Conservation (phyloP, 179 eudicot genomes). For the Heliamphora pulchella region DNA sequence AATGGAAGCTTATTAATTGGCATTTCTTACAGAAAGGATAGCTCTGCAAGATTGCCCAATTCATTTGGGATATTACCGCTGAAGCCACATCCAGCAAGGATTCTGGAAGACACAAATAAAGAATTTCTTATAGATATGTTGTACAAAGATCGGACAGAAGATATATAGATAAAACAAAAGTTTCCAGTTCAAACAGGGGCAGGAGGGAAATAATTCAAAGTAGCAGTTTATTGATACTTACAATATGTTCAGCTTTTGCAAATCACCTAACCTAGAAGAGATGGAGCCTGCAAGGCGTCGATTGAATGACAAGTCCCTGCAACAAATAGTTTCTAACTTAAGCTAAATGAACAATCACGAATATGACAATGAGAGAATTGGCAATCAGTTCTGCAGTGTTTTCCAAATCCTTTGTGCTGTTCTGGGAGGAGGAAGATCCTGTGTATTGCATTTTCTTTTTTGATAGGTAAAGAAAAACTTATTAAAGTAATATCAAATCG, state of each 20-base stretch:
- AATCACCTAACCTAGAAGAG: conserved; percentile 63
- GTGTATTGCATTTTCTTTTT: too few relatives aligned
- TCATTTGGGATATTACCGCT: conserved; percentile 71
- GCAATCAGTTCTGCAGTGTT: neutral
- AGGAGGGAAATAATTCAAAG: neutral
- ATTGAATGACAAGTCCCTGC: conserved; percentile 90
- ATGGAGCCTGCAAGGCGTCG: conserved; percentile 65
- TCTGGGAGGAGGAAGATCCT: neutral
- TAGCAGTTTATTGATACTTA: conserved; percentile 31
- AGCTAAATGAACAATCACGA: neutral
- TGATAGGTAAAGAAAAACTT: too few relatives aligned
- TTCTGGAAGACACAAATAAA: conserved; percentile 36
- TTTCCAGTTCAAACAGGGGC: neutral
- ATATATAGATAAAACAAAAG: neutral
- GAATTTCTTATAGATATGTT: neutral
- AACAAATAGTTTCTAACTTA: conserved; percentile 12
- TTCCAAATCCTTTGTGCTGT: neutral
- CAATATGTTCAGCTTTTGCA: conserved; percentile 60
- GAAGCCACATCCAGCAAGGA: conserved; percentile 86
- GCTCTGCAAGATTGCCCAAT: conserved; percentile 61
- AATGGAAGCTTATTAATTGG: neutral
- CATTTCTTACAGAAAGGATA: conserved; percentile 60
- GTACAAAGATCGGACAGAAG: neutral
- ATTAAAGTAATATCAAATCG: too few relatives aligned
- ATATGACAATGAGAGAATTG: neutral